Percentiles rank a stretch among this genome's conserved stretches.
Conservation (phyloP, 1,139 yeast species). For the Protomyces gravidus region DNA sequence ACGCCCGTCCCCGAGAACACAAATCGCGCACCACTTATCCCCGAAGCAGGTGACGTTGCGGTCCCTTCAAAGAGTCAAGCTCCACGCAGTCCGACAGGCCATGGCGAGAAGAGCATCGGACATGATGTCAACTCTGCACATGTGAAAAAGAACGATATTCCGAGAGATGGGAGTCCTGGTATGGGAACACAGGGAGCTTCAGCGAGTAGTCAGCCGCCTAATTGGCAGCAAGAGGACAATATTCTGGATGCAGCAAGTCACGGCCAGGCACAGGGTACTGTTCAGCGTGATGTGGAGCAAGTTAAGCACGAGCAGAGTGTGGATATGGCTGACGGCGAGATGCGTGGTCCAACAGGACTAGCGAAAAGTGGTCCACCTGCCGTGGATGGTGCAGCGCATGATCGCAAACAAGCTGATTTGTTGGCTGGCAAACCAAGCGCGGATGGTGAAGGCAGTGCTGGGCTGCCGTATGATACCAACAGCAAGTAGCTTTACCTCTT, state of each 20-base stretch:
- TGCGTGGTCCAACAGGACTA: slow-evolving; percentile 21
- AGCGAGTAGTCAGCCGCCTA: slow-evolving; percentile 6
- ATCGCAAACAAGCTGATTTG: slow-evolving; percentile 11
- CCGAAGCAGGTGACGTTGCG: slow-evolving; percentile 19
- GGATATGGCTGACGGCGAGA: background rate
- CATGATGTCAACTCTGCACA: slow-evolving; percentile 25
- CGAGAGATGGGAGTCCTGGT: slow-evolving; percentile 10
- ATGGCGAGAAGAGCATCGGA: slow-evolving; percentile 3
- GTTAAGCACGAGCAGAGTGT: slow-evolving; percentile 11
- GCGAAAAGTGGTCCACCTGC: slow-evolving; percentile 3
- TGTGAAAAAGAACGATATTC: background rate
- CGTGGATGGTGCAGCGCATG: slow-evolving; percentile 22
- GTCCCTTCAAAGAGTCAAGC: slow-evolving; percentile 6
- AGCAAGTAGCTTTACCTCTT: background rate
- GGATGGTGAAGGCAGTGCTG: slow-evolving; percentile 25
- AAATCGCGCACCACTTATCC: slow-evolving; percentile 4
- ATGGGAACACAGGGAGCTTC: slow-evolving; percentile 13
- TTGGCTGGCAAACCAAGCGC: slow-evolving; percentile 8
- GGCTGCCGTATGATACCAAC: slow-evolving; percentile 24
- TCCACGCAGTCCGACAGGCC: background rate
- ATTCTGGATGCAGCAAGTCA: slow-evolving; percentile 24
- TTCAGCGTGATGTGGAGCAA: slow-evolving; percentile 4
- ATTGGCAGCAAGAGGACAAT: slow-evolving; percentile 17
- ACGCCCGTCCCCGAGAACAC: background rate
- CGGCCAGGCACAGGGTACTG: slow-evolving; percentile 2